Conservation (phyloP, 2,329 filamentous ascomycete species). For the Claviceps sp. region DNA sequence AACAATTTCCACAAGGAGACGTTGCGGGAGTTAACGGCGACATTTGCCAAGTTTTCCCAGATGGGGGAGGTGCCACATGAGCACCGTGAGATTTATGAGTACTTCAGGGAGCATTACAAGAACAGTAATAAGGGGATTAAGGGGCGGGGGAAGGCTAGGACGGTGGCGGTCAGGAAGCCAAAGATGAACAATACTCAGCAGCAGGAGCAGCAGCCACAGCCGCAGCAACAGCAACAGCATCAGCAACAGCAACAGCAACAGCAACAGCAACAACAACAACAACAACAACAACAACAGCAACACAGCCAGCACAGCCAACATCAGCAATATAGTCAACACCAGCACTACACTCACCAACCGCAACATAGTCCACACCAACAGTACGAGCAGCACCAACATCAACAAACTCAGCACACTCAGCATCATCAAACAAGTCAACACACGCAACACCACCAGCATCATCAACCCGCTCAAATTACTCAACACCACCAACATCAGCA, state of each 20-base stretch:
- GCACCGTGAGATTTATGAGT: conserved; percentile 69
- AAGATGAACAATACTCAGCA: conserved; percentile 12
- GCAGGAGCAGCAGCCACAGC: not conserved
- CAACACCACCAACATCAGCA: not conserved
- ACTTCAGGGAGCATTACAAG: conserved; percentile 83
- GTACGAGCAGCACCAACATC: not conserved
- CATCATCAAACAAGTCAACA: not conserved
- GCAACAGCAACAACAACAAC: not conserved
- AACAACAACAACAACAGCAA: not conserved
- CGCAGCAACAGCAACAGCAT: not conserved
- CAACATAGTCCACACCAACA: not conserved
- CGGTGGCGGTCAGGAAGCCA: conserved; percentile 32
- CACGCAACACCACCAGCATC: not conserved
- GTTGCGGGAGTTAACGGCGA: conserved; percentile 53
- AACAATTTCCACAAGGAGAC: conserved; percentile 84
- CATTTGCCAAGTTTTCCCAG: conserved; percentile 55
- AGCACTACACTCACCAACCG: not conserved
- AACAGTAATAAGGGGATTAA: conserved; percentile 99
- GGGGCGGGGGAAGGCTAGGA: conserved; percentile 75
- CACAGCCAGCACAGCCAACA: not conserved
- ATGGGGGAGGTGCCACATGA: conserved; percentile 40
- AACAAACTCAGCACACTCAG: not conserved
- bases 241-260: not conserved
- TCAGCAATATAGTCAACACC: not conserved
- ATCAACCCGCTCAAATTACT: not conserved